These are phyloP conservation scores for Talaromyces sp. DNA, from an alignment of 2,329 filamentous ascomycete genomes.

Conservation along the genomic window DNA sequence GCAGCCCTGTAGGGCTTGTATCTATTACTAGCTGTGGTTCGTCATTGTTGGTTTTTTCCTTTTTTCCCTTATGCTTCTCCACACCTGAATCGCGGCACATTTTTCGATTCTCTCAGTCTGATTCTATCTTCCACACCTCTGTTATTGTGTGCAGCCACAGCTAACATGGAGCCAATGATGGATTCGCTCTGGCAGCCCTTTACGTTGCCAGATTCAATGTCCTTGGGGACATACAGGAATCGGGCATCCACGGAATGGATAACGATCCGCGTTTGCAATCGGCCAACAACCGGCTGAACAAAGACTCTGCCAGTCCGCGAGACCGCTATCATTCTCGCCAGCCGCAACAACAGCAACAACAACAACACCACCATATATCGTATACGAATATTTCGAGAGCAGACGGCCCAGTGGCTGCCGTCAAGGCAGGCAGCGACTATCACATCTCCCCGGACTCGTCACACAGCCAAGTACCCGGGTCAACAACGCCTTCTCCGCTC, in stretches of 20 bases:
- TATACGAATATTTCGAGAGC: background rate
- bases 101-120: background rate
- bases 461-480: constrained; percentile 10
- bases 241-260: constrained; percentile 19
- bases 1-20: background rate
- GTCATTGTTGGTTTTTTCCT: background rate
- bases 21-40: background rate
- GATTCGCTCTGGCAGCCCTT: background rate
- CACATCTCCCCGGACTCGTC: constrained; percentile 22
- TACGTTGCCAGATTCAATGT: background rate
- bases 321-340: background rate
- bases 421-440: constrained; percentile 9
- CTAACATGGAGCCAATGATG: constrained; percentile 1
- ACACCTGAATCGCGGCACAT: background rate
- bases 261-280: constrained; percentile 28
- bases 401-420: constrained; percentile 4
- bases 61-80: background rate
- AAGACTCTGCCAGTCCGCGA: constrained; percentile 2
- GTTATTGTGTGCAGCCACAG: background rate
- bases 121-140: background rate
- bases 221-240: background rate
- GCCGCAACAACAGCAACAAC: background rate
- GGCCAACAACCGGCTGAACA: constrained; percentile 11
- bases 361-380: background rate
- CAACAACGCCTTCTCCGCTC: constrained; percentile 13